These are phyloP conservation scores for Psilocybe cubensis DNA, from an alignment of 768 basidiomycete genomes.

Conservation along the genomic window DNA sequence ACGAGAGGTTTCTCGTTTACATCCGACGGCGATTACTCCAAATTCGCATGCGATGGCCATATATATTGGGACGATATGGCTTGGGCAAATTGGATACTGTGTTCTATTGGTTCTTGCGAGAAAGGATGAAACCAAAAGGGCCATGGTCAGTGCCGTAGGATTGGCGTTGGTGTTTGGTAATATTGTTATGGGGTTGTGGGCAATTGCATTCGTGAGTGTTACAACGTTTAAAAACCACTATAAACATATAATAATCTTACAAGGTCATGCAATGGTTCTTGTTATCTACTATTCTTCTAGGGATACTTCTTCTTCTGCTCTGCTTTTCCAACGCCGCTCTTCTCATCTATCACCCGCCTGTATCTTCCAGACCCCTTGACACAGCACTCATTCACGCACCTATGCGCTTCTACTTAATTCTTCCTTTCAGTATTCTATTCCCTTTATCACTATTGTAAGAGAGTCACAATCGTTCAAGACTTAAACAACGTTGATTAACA, in stretches of 20 bases:
- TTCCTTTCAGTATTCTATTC: conserved; percentile 62
- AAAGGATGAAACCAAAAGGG: conserved; percentile 74
- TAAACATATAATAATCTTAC: conserved; percentile 35
- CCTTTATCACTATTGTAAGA: conserved; percentile 63
- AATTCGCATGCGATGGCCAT: conserved; percentile 55
- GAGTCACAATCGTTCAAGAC: too few species aligned
- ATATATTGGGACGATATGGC: conserved; percentile 64
- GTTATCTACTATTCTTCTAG: conserved; percentile 73
- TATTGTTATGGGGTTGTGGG: conserved; percentile 14
- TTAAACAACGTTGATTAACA: too few species aligned
- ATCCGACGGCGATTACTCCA: conserved; percentile 78
- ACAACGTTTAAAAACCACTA: conserved; percentile 77
- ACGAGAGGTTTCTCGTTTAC: conserved; percentile 48
- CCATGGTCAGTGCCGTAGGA: conserved; percentile 37
- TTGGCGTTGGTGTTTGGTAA: conserved; percentile 19
- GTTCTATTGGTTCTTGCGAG: conserved; percentile 70
- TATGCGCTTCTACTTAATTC: conserved; percentile 66
- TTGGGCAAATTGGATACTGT: conserved; percentile 83
- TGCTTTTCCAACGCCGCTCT: conserved; percentile 82
- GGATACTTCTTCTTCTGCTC: conserved; percentile 69
- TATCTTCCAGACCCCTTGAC: conserved; percentile 66
- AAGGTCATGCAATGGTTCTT: conserved; percentile 84
- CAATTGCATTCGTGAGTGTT: conserved; percentile 47
- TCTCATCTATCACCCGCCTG: conserved; percentile 71
- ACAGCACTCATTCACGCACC: conserved; percentile 88